A percentile compares a stretch with the other conserved stretches of the same genome.
Conservation (phyloP, 2,329 filamentous ascomycete species). For the Pseudocercospora eumusae region DNA sequence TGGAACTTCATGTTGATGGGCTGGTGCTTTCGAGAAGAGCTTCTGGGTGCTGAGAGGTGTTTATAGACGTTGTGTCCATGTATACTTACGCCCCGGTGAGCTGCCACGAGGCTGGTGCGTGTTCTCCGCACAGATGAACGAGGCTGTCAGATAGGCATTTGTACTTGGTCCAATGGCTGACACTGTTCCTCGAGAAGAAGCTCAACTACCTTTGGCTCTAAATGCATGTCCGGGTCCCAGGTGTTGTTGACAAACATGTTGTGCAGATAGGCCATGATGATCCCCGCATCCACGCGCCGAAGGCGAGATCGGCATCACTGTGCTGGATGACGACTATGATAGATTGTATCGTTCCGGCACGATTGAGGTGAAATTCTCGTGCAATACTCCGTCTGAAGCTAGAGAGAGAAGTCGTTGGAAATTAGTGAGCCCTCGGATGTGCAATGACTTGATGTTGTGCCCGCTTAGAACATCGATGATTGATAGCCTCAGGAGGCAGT, state of each 20-base stretch:
- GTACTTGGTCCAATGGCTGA: constrained; percentile 1
- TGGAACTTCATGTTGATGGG: constrained; percentile 14
- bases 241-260: neutral
- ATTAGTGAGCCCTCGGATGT: no score
- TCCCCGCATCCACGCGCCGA: constrained; percentile 1
- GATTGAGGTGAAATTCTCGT: no score
- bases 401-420: no score
- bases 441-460: no score
- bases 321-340: neutral
- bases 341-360: no score
- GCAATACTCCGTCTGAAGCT: no score
- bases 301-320: constrained; percentile 2
- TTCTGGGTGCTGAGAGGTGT: neutral
- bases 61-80: neutral
- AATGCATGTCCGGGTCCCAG: constrained; percentile 4
- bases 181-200: neutral
- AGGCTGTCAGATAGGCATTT: neutral
- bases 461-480: no score
- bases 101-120: neutral
- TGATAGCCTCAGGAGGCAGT: no score
- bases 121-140: neutral
- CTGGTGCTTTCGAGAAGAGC: neutral
- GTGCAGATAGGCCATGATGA: constrained; percentile 2
- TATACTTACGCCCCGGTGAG: neutral
- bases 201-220: neutral